Conservation (phyloP, 176 grass and related monocot genomes). For the Aegilops sharonensis region DNA sequence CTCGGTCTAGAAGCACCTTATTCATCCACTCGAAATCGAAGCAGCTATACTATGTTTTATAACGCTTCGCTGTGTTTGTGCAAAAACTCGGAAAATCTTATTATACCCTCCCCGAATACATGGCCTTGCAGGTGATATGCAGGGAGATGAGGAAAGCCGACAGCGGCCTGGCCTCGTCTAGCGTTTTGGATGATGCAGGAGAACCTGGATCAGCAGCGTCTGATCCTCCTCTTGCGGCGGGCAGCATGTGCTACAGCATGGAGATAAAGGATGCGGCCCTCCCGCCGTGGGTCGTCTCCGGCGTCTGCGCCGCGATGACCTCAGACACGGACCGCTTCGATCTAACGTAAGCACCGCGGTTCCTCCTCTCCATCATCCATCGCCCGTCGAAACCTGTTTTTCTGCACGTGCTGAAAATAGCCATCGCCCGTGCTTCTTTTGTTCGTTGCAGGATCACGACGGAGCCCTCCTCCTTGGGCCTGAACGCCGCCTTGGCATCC, state of each 20-base stretch:
- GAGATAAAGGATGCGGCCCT: conserved; percentile 70
- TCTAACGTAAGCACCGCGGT: conserved; percentile 33
- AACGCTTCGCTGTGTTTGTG: too few species aligned
- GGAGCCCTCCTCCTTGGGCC: conserved; percentile 42
- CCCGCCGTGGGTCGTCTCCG: conserved; percentile 71
- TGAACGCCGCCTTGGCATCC: conserved; percentile 59
- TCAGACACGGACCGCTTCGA: conserved; percentile 46
- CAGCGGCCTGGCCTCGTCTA: conserved; percentile 31
- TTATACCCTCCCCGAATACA: not conserved
- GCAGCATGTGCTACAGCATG: conserved; percentile 68
- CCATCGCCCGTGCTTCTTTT: too few species aligned
- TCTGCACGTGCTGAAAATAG: not conserved
- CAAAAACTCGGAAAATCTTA: too few species aligned
- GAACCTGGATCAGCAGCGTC: conserved; percentile 14
- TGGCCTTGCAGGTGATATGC: conserved; percentile 64
- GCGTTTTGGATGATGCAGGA: conserved; percentile 26
- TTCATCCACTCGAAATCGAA: not conserved
- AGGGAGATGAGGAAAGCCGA: conserved; percentile 88
- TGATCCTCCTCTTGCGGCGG: not conserved
- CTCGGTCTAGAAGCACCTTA: not conserved
- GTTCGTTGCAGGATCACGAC: conserved; percentile 37
- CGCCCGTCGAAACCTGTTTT: not conserved
- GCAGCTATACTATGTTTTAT: not conserved
- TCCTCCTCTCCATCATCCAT: not conserved
- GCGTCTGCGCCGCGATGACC: conserved; percentile 64